Percentiles rank a stretch among this genome's conserved stretches.
phyloP scores from a whole-genome alignment of 2,329 filamentous ascomycete genomes.

The Trichoderma sp. region DNA sequence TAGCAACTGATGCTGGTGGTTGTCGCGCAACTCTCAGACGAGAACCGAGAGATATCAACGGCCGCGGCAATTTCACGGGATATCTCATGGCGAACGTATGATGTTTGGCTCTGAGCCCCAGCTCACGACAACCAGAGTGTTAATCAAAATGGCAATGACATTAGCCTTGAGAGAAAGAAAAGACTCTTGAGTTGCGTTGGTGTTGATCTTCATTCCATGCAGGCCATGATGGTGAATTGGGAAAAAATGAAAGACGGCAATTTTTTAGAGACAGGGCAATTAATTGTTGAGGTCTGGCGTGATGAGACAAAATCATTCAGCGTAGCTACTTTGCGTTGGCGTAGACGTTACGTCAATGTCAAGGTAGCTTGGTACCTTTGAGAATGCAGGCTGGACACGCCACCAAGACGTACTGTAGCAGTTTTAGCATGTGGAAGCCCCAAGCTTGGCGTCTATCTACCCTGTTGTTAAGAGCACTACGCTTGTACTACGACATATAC shows the following conservation, averaged over 20 bases:
- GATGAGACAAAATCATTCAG: background rate
- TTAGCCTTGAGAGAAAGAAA: background rate
- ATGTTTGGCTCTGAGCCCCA: background rate
- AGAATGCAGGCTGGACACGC: background rate
- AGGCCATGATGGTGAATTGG: conserved; percentile 1
- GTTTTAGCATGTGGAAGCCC: conserved; percentile 1
- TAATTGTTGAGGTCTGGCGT: background rate
- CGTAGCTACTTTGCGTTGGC: conserved; percentile 8
- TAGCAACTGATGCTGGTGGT: conserved; percentile 21
- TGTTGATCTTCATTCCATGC: background rate
- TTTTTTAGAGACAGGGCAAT: background rate
- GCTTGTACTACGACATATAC: background rate
- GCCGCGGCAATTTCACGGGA: conserved; percentile 17
- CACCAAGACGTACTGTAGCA: background rate
- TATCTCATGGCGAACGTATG: conserved; percentile 21
- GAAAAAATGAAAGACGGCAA: background rate
- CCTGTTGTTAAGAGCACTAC: background rate
- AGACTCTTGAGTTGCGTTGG: background rate
- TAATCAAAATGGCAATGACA: background rate
- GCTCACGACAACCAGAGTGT: background rate
- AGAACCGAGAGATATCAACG: conserved; percentile 12
- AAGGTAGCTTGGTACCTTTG: background rate
- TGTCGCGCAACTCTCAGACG: conserved; percentile 2
- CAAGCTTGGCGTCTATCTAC: background rate
- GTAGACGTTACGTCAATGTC: conserved; percentile 17